Evolutionary conservation across 352 stramenopile species (phyloP).

Genomic region (Phytophthora foliorum): DNA sequence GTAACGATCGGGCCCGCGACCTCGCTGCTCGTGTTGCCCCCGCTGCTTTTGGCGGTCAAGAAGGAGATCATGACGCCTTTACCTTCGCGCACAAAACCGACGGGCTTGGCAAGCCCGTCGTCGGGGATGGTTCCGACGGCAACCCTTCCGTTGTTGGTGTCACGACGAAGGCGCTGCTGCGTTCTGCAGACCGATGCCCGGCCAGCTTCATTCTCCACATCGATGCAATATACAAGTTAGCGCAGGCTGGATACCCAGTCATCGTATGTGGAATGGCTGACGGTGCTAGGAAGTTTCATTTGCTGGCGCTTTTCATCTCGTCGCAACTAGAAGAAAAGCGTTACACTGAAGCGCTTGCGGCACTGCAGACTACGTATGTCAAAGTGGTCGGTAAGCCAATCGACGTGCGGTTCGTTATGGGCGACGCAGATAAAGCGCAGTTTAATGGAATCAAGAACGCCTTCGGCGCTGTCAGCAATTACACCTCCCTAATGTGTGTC

Average conservation of each 20-base stretch:
- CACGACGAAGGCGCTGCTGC: not conserved
- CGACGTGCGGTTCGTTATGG: constrained; percentile 1
- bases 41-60: not conserved
- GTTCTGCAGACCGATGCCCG: not conserved
- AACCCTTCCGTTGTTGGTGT: constrained; percentile 3
- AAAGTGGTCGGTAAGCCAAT: constrained; percentile 1
- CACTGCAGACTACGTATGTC: not conserved
- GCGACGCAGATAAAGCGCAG: constrained; percentile 13
- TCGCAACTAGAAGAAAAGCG: constrained; percentile 12
- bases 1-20: not conserved
- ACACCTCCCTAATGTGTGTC: constrained; percentile 3
- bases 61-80: constrained; percentile 12
- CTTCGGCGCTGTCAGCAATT: not conserved
- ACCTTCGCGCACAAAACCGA: not conserved
- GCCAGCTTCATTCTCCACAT: constrained; percentile 11
- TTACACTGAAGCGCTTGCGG: constrained; percentile 5
- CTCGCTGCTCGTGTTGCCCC: not conserved
- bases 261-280: constrained; percentile 5
- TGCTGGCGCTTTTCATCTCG: constrained; percentile 9
- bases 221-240: constrained; percentile 16
- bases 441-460: constrained; percentile 3
- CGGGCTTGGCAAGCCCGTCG: not conserved
- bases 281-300: constrained; percentile 8
- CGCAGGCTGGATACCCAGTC: constrained; percentile 10
- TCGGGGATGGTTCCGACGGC: not conserved